phyloP scores from a whole-genome alignment of 768 basidiomycete species.

The Lactarius sp. region DNA sequence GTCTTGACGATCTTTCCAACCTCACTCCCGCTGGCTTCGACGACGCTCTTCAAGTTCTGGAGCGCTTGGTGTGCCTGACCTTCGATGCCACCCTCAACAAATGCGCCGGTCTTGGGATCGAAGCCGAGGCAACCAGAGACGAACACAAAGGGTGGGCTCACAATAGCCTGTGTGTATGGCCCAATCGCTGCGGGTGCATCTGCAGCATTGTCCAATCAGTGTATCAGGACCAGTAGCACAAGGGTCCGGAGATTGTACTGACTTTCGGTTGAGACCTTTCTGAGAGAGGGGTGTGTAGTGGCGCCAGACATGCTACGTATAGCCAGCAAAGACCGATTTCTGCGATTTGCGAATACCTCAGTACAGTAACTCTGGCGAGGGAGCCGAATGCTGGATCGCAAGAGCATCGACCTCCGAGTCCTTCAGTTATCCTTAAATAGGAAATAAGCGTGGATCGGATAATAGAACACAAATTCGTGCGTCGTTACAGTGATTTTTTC shows the following conservation, averaged over 20 bases:
- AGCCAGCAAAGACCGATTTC: not conserved
- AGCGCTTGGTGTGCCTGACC: conserved; percentile 80
- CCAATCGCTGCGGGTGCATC: conserved; percentile 78
- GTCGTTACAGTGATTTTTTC: too few species aligned
- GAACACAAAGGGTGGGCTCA: conserved; percentile 80
- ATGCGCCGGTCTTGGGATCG: conserved; percentile 61
- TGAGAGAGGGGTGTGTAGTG: conserved; percentile 36
- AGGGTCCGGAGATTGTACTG: not conserved
- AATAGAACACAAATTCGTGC: too few species aligned
- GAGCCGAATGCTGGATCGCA: not conserved
- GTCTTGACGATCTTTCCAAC: conserved; percentile 85
- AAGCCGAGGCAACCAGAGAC: conserved; percentile 86
- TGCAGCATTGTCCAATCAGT: conserved; percentile 30
- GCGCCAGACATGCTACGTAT: conserved; percentile 28
- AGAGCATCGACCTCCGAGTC: not conserved
- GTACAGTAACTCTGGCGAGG: not conserved
- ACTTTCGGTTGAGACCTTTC: conserved; percentile 35
- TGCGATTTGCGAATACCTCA: not conserved
- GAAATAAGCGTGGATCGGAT: too few species aligned
- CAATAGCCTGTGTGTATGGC: conserved; percentile 86
- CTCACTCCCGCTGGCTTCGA: conserved; percentile 77
- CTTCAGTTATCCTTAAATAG: too few species aligned
- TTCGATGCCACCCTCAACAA: conserved; percentile 72
- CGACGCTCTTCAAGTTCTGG: conserved; percentile 77
- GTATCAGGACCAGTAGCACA: not conserved